A percentile compares a stretch with the other conserved stretches of the same genome.
Conservation (phyloP, 1,284 basidiomycete genomes). For the Ceratobasidium sp. region DNA sequence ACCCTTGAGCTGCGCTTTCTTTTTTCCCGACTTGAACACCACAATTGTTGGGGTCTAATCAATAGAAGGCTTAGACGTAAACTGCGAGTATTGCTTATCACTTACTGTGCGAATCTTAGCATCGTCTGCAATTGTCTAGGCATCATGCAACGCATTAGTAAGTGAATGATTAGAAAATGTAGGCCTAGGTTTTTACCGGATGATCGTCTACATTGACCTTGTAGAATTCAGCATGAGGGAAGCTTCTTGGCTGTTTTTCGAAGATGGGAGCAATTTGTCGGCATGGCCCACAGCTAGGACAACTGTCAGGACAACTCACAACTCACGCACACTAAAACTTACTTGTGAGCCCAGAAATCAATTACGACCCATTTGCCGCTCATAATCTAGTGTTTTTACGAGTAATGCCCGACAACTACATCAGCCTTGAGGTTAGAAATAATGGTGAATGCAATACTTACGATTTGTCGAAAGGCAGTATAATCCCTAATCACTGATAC, state of each 20-base stretch:
- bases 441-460: neutral
- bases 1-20: constrained; percentile 73
- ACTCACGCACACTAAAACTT: neutral
- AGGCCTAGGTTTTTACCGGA: constrained; percentile 30
- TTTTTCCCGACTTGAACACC: constrained; percentile 76
- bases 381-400: constrained; percentile 17
- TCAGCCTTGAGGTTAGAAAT: neutral
- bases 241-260: constrained; percentile 34
- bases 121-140: constrained; percentile 67
- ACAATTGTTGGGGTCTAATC: constrained; percentile 84
- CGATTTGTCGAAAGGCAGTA: constrained; percentile 30
- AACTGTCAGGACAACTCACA: neutral
- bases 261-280: constrained; percentile 46
- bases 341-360: constrained; percentile 45
- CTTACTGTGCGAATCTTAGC: constrained; percentile 74
- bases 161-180: neutral
- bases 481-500: constrained; percentile 39
- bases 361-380: constrained; percentile 37
- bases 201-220: constrained; percentile 44
- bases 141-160: constrained; percentile 48
- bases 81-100: constrained; percentile 77
- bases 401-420: neutral
- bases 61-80: constrained; percentile 98
- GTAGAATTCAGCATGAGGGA: constrained; percentile 45
- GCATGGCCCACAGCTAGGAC: constrained; percentile 40